These are phyloP conservation scores for Pythium monospermum DNA, from an alignment of 352 stramenopile genomes.

Conservation along the genomic window DNA sequence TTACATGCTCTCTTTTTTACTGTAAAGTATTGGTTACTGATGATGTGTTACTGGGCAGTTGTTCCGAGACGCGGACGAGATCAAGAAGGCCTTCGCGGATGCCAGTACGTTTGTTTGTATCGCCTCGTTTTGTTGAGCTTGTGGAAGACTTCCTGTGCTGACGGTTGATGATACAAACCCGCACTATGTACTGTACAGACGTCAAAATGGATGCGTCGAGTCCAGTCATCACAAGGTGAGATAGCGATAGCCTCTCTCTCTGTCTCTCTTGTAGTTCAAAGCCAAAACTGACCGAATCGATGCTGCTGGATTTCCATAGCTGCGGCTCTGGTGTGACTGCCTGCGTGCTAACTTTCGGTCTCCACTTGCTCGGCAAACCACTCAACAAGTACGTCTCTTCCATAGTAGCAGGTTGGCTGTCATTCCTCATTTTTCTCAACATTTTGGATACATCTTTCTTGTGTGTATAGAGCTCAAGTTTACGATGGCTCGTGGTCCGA, in stretches of 20 bases:
- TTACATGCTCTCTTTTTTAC: no score
- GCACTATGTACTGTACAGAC: slow-evolving; percentile 21
- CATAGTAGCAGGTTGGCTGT: no score
- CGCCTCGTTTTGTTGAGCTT: no score
- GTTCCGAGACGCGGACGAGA: slow-evolving; percentile 73
- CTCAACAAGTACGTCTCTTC: slow-evolving; percentile 53
- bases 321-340: slow-evolving; percentile 74
- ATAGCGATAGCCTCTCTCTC: no score
- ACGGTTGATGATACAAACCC: no score
- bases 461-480: slow-evolving; percentile 44
- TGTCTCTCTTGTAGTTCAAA: no score
- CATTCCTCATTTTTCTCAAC: no score
- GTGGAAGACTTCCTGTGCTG: no score
- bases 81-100: slow-evolving; percentile 73
- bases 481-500: slow-evolving; percentile 91
- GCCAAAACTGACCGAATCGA: no score
- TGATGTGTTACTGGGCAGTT: slow-evolving; percentile 23
- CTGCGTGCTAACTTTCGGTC: slow-evolving; percentile 53
- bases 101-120: slow-evolving; percentile 26
- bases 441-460: background rate
- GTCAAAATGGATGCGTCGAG: slow-evolving; percentile 52
- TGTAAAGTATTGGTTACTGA: no score
- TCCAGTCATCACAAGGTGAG: slow-evolving; percentile 68
- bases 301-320: slow-evolving; percentile 24
- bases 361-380: slow-evolving; percentile 60